These are phyloP conservation scores for Trametes sp. DNA, from an alignment of 1,284 basidiomycete species.

Conservation along the genomic window DNA sequence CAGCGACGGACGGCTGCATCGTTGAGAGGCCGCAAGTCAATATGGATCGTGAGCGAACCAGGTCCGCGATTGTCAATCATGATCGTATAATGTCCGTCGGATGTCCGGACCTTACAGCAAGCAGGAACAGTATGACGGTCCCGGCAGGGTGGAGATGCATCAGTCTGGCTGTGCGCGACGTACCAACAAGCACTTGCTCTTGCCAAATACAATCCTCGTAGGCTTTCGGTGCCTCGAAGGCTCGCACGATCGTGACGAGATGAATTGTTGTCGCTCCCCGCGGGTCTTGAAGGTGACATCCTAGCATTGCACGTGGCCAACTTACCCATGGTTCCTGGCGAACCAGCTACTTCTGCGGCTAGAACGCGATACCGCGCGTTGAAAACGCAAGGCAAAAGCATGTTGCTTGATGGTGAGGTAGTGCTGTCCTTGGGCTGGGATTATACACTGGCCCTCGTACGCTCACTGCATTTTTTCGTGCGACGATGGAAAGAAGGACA, in stretches of 20 bases:
- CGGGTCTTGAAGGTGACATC: slow-evolving; percentile 9
- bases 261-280: slow-evolving; percentile 4
- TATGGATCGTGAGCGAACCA: slow-evolving; percentile 12
- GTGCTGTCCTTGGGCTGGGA: background rate
- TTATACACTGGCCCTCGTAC: too few species aligned
- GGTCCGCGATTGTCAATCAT: background rate
- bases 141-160: background rate
- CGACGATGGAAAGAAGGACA: too few species aligned
- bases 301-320: background rate
- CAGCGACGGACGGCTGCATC: background rate
- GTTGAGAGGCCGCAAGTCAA: background rate
- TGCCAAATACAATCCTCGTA: background rate
- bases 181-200: background rate
- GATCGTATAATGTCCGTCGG: background rate
- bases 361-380: slow-evolving; percentile 12
- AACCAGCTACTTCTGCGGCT: background rate
- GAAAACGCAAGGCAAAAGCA: slow-evolving; percentile 23
- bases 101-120: slow-evolving; percentile 4
- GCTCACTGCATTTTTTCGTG: too few species aligned
- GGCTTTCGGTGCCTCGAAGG: slow-evolving; percentile 1
- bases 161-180: background rate
- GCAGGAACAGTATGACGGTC: background rate
- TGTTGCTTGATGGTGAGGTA: slow-evolving; percentile 6
- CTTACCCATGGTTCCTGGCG: background rate
- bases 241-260: slow-evolving; percentile 16